These are phyloP conservation scores for Magnolia officinalis DNA, from an alignment of 164 flowering plant species.

Conservation along the genomic window DNA sequence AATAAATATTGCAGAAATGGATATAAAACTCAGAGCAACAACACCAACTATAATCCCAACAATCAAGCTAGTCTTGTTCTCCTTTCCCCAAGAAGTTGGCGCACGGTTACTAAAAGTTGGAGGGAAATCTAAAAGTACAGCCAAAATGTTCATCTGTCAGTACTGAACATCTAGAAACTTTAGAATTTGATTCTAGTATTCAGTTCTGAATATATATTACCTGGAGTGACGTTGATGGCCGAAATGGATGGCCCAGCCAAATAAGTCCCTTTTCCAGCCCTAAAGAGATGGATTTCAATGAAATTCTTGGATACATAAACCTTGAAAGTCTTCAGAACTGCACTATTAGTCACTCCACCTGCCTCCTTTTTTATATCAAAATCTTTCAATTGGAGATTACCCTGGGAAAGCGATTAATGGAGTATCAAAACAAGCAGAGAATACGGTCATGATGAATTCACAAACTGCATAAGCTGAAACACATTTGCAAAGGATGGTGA, in stretches of 20 bases:
- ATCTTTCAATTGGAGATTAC: slow-evolving; percentile 43
- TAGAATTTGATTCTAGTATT: not conserved
- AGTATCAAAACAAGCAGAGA: not conserved
- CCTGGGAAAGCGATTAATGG: slow-evolving; percentile 32
- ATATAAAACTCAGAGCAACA: slow-evolving; percentile 33
- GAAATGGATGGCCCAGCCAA: slow-evolving; percentile 87
- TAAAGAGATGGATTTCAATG: slow-evolving; percentile 80
- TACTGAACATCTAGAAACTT: not conserved
- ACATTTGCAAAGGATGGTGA: no score
- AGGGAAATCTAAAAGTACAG: slow-evolving; percentile 42
- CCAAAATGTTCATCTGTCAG: not conserved
- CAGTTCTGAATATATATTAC: slow-evolving; percentile 28
- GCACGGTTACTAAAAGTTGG: not conserved
- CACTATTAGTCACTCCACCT: slow-evolving; percentile 43
- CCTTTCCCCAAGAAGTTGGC: slow-evolving; percentile 19
- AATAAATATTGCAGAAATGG: slow-evolving; percentile 24
- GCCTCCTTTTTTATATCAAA: slow-evolving; percentile 71
- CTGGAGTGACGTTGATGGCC: slow-evolving; percentile 73
- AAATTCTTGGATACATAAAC: slow-evolving; percentile 53
- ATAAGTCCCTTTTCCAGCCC: slow-evolving; percentile 97
- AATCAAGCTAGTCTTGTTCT: slow-evolving; percentile 46
- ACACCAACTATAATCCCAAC: slow-evolving; percentile 53
- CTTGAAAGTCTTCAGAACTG: slow-evolving; percentile 37
- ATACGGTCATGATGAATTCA: no score
- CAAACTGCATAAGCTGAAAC: no score